A percentile compares a stretch with the other conserved stretches of the same genome.
phyloP scores from a whole-genome alignment of 164 flowering plant species.

The Dillenia suffruticosa region DNA sequence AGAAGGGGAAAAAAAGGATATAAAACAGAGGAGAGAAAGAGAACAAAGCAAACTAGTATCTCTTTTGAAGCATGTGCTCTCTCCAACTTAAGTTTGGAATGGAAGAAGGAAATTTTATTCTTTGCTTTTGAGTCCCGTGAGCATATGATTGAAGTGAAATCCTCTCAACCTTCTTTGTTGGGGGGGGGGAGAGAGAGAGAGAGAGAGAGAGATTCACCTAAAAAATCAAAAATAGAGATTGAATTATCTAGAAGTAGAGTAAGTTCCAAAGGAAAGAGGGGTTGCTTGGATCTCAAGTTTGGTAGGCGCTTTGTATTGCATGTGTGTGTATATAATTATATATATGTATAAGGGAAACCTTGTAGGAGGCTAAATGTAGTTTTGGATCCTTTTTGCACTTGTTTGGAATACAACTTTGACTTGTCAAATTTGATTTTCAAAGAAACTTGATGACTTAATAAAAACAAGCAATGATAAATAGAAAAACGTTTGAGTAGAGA shows the following conservation, averaged over 20 bases:
- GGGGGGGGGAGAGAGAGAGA: slow-evolving; percentile 2
- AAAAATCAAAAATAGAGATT: neutral
- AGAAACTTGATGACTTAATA: slow-evolving; percentile 3
- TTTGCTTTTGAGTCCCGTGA: slow-evolving; percentile 11
- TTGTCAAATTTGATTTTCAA: slow-evolving; percentile 2
- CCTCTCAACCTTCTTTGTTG: neutral
- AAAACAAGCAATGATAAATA: slow-evolving; percentile 6
- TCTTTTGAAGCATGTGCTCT: slow-evolving; percentile 9
- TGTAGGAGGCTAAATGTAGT: slow-evolving; percentile 4
- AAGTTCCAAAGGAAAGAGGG: slow-evolving; percentile 6
- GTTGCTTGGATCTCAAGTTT: slow-evolving; percentile 48
- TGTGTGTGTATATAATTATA: slow-evolving; percentile 1
- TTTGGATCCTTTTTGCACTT: slow-evolving; percentile 9
- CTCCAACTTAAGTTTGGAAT: slow-evolving; percentile 7
- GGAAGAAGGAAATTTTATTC: slow-evolving; percentile 24
- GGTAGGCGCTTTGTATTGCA: neutral
- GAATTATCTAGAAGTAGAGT: slow-evolving; percentile 6
- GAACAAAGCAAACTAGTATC: slow-evolving; percentile 6
- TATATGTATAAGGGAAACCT: neutral
- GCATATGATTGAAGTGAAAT: slow-evolving; percentile 10
- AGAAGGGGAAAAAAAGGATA: slow-evolving; percentile 1
- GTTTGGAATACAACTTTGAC: slow-evolving; percentile 9
- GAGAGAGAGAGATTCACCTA: slow-evolving; percentile 10
- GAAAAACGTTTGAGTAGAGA: slow-evolving; percentile 46
- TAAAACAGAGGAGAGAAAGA: neutral